A percentile compares a stretch with the other conserved stretches of the same genome.
Conservation (phyloP, 1,284 basidiomycete genomes). For the Pholiota adiposa region DNA sequence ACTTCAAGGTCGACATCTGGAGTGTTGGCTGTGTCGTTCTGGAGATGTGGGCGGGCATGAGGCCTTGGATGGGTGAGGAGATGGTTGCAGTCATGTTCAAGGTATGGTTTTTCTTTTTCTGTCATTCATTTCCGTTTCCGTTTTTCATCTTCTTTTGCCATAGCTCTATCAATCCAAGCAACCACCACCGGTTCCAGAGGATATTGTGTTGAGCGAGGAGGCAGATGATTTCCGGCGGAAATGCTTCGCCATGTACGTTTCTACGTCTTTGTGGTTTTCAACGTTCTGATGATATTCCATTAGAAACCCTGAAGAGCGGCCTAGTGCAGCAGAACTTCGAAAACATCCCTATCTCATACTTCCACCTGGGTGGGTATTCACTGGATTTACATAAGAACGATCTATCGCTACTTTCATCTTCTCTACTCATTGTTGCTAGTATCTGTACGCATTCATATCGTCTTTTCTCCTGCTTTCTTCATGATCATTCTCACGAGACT, state of each 20-base stretch:
- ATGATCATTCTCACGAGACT: conserved; percentile 2
- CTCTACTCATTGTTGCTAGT: conserved; percentile 16
- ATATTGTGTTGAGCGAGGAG: conserved; percentile 74
- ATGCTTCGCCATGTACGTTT: conserved; percentile 86
- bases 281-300: conserved; percentile 19
- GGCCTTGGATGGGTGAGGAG: conserved; percentile 93
- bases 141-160: conserved; percentile 8
- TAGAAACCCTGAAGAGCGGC: conserved; percentile 87
- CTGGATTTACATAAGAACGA: conserved; percentile 50
- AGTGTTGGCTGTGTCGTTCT: conserved; percentile 96
- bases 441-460: conserved; percentile 18
- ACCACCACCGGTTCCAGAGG: conserved; percentile 88
- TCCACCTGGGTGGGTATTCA: conserved; percentile 80
- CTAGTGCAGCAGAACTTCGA: conserved; percentile 82
- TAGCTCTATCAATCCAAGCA: conserved; percentile 80
- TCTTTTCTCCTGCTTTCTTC: conserved; percentile 8
- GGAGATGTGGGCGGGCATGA: conserved; percentile 96
- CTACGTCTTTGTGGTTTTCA: conserved; percentile 3
- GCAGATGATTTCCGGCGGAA: conserved; percentile 88
- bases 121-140: background rate
- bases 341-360: conserved; percentile 85
- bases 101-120: conserved; percentile 46
- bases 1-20: conserved; percentile 98
- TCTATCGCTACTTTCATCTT: conserved; percentile 23
- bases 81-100: conserved; percentile 94